Conservation (phyloP, 345 rosid genomes). For the Melaleuca alternifolia region DNA sequence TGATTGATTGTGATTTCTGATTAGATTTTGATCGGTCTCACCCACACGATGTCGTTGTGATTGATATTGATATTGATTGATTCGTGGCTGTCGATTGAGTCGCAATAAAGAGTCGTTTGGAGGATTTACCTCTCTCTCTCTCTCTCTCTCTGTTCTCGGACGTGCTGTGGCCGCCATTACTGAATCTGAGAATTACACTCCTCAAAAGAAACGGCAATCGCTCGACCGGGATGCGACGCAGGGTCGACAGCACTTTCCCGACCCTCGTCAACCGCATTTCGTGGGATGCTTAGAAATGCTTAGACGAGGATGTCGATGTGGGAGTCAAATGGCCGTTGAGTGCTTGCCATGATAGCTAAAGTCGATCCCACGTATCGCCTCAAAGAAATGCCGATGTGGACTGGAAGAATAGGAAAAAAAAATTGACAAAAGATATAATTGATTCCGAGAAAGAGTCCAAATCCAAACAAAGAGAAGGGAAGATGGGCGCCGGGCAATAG, state of each 20-base stretch:
- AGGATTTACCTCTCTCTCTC: background rate
- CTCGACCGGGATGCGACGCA: background rate
- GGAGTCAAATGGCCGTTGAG: too few relatives aligned
- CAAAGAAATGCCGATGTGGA: too few relatives aligned
- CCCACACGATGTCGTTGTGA: background rate
- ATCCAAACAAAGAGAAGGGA: background rate
- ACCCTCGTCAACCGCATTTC: background rate
- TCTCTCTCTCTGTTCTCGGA: background rate
- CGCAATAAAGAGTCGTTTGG: background rate
- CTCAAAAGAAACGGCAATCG: background rate
- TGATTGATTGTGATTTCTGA: background rate
- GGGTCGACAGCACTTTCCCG: background rate
- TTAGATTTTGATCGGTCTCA: background rate
- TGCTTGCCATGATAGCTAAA: too few relatives aligned
- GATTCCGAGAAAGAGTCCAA: background rate
- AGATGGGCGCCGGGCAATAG: background rate
- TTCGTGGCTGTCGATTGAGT: background rate
- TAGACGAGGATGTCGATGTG: too few relatives aligned
- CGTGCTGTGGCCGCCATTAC: background rate
- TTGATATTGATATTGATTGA: background rate
- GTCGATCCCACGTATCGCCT: too few relatives aligned
- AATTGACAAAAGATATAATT: too few relatives aligned
- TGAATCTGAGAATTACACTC: background rate
- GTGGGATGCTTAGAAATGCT: too few relatives aligned
- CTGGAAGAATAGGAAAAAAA: background rate